phyloP scores from a whole-genome alignment of 768 basidiomycete genomes.

The Gelatoporia subvermispora region DNA sequence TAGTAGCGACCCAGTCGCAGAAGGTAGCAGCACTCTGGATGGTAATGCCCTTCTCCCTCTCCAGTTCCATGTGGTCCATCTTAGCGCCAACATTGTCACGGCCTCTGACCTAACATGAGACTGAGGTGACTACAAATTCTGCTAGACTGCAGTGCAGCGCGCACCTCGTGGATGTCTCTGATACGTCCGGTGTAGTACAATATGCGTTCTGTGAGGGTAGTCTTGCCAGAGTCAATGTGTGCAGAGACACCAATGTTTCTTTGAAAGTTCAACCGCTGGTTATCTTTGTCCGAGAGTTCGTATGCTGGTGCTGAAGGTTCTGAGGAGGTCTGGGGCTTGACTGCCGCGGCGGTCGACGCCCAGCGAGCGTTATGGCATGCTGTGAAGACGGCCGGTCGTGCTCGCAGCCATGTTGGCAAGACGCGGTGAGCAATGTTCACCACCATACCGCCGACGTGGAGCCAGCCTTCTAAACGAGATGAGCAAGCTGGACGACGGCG shows the following conservation, averaged over 20 bases:
- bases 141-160: constrained; percentile 19
- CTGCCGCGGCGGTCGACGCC: constrained; percentile 19
- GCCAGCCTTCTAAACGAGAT: too few species aligned
- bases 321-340: constrained; percentile 5
- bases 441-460: too few species aligned
- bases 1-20: constrained; percentile 86
- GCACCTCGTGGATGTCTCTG: constrained; percentile 91
- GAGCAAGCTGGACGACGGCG: too few species aligned
- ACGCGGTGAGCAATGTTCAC: not conserved
- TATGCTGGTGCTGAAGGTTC: constrained; percentile 14
- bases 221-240: constrained; percentile 97
- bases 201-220: constrained; percentile 93
- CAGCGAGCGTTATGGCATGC: constrained; percentile 3
- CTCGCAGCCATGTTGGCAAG: constrained; percentile 13
- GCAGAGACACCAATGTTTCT: constrained; percentile 96
- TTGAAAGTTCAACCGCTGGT: constrained; percentile 62
- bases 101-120: constrained; percentile 71
- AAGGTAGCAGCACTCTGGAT: constrained; percentile 99
- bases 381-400: constrained; percentile 4
- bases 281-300: constrained; percentile 59
- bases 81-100: constrained; percentile 96
- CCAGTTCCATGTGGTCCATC: constrained; percentile 99
- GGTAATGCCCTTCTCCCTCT: constrained; percentile 98
- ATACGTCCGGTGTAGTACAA: constrained; percentile 96
- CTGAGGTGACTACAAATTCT: constrained; percentile 4